Base-by-base conservation (phyloP, 2,329 filamentous ascomycete species). In the Trichophyton verrucosum region DNA sequence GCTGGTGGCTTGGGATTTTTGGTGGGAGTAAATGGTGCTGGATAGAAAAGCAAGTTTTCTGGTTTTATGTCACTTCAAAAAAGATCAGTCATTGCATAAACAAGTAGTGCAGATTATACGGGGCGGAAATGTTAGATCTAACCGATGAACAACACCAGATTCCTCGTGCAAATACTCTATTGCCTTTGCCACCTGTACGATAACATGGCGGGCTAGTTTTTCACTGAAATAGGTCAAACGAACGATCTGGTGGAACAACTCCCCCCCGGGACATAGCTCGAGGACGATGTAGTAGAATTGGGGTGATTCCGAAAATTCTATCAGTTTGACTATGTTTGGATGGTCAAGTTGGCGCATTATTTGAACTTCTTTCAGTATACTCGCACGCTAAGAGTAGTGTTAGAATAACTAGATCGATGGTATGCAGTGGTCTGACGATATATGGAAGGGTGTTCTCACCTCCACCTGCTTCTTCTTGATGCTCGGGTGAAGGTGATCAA, bases 281-380 rank as follows among this genome's bases (percentile, higher is more conserved):
- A 99, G 84, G 49, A 99, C 86, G 67, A 99, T 96, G 77, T 95
- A 99, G 76, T 97, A 97, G 73, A 96, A 96, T 73, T 97, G 91
- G 62, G 83, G 82, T 0, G 91, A 95, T 75, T 99, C 94, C 65
- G 88, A 88, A 71, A 97, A 97, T 69, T 96, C 90, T 69, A 97
- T 82, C 61, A 99, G 83, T 72, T 90, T 92, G 74, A 96, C 85
- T 63, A 99, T 94, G 72, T 97, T 97, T 64, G 92, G 91, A 68
- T 99, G 94, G 66, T 97, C 91, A 56, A 99, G 81, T 70, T 95
- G 88, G 65, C 91, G 89, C 92, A 99, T 99, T 68, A 99, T 99
- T 70, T 96, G 89, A 13, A 99, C 94, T 75, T 99, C 94, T 77
- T 99, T 99, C 64, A 99, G 78, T 66, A 99, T 97, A 70, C 97